Evolutionary conservation across 192 early-diverging fungal species (phyloP).

Genomic region (Rhizoclosmatium sp.): DNA sequence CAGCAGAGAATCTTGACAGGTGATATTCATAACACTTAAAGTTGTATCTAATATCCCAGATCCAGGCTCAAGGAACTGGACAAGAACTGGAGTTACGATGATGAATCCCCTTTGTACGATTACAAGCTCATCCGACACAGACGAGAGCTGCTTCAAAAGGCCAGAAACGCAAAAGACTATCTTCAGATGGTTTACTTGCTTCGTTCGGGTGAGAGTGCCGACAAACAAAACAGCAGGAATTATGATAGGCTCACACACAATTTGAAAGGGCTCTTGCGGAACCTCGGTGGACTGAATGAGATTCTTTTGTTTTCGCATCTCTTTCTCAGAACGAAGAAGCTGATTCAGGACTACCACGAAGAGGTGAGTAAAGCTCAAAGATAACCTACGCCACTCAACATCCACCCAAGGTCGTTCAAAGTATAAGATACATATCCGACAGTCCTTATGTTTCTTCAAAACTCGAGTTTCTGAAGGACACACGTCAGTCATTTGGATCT

Average conservation of each 20-base stretch:
- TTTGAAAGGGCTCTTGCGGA: slow-evolving; percentile 67
- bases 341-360: slow-evolving; percentile 81
- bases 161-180: slow-evolving; percentile 31
- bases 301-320: slow-evolving; percentile 9
- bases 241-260: neutral
- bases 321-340: slow-evolving; percentile 66
- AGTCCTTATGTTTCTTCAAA: slow-evolving; percentile 59
- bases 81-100: slow-evolving; percentile 66
- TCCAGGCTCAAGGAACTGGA: slow-evolving; percentile 43
- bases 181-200: slow-evolving; percentile 68
- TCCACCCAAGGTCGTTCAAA: slow-evolving; percentile 1
- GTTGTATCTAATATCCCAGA: neutral
- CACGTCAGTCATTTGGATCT: slow-evolving; percentile 76
- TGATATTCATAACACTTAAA: neutral
- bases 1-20: slow-evolving; percentile 23
- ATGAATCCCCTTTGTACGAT: slow-evolving; percentile 66
- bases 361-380: slow-evolving; percentile 56
- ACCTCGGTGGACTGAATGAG: slow-evolving; percentile 72
- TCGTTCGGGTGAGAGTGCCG: slow-evolving; percentile 51
- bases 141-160: slow-evolving; percentile 15
- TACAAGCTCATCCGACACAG: slow-evolving; percentile 63
- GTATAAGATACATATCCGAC: slow-evolving; percentile 32
- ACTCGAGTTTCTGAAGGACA: slow-evolving; percentile 76
- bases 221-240: neutral
- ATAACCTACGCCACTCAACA: slow-evolving; percentile 22